Evolutionary conservation across 208 protist genomes (phyloP), one percentile per base, ranked within the genome.

Genomic region (Crithidia fasciculata): DNA sequence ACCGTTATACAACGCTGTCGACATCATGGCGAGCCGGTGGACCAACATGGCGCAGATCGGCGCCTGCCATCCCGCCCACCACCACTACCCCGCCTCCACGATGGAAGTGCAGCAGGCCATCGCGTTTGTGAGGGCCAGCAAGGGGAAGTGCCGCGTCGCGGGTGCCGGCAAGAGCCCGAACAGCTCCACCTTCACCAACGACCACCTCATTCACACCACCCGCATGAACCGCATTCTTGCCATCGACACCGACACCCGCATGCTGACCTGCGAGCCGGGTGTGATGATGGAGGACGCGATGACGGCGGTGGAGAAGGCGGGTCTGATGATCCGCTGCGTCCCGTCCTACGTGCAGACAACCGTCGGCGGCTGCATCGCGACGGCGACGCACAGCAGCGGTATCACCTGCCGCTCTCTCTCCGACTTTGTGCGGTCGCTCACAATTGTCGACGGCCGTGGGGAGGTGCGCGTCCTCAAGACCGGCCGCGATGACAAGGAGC

Each of bases 351-450:
- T 91, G 8, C 69, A 82, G 53, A 91, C 85, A 10, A 94, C 84
- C 1, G 59, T 94, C 12, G 89, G 78, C 4, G 86, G 86, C 15
- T 86, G 77, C 75, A 78, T 94, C 41, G 81, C 68, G 50, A 91
- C 86, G 19, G 89, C 84, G 0, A 86, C 86, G 37, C 89, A 94
- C 74, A 86, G 86, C 72, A 94, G 89, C 45, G 86, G 89, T 40
- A 79, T 77, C 18, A 40, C 72, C 2, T 87, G 76, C 13, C 59
- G 74, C 16, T 82, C 73, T 7, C 59, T 94, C 19, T 86, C 77
- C 2, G 89, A 90, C 65, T 88, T 83, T 64, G 86, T 94, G 47
- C 75, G 72, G 18, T 47, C 50, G 2, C 36, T 94, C 5, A 74
- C 63, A 12, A 12, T 94, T 6, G 81, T 94, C 5, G 85, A 91